Evolutionary conservation across 2,329 filamentous ascomycete genomes (phyloP), one percentile per base, ranked within the genome.

Genomic region (Cladorrhinum sp.): DNA sequence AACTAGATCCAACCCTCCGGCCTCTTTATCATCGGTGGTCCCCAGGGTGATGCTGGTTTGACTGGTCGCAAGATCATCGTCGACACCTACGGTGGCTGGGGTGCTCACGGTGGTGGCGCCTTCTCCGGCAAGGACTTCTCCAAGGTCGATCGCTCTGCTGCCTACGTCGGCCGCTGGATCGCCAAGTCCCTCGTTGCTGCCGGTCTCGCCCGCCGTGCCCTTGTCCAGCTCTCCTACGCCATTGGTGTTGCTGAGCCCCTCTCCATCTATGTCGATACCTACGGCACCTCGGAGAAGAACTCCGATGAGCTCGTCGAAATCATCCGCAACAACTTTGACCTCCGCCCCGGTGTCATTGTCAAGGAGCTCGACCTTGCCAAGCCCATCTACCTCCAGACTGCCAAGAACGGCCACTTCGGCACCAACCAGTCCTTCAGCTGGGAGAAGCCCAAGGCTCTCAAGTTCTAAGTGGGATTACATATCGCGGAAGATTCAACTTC

Each of bases 101-200:
- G 95, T 82, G 95, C 95, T 72, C 95, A 99, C 85, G 95, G 95
- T 85, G 95, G 95, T 85, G 95, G 95, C 89, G 95, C 95, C 78
- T 99, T 99, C 90, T 98, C 95, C 73, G 95, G 95, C 74, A 99
- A 99, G 89, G 95, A 99, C 79, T 99, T 97, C 88, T 97, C 92
- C 86, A 99, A 99, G 87, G 95, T 99, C 80, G 95, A 99, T 77
- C 91, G 95, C 72, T 98, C 95, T 57, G 95, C 95, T 69, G 95
- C 95, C 74, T 99, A 99, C 83, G 88, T 98, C 70, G 93, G 86
- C 70, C 92, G 95, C 77, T 99, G 95, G 95, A 93, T 99, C 78
- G 95, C 95, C 81, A 99, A 99, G 87, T 99, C 95, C 48, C 86
- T 99, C 67, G 91, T 99, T 70, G 81, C 87, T 72, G 90, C 93